These are phyloP conservation scores for Entoloma clypeatum DNA, from an alignment of 1,284 basidiomycete genomes.

Conservation along the genomic window DNA sequence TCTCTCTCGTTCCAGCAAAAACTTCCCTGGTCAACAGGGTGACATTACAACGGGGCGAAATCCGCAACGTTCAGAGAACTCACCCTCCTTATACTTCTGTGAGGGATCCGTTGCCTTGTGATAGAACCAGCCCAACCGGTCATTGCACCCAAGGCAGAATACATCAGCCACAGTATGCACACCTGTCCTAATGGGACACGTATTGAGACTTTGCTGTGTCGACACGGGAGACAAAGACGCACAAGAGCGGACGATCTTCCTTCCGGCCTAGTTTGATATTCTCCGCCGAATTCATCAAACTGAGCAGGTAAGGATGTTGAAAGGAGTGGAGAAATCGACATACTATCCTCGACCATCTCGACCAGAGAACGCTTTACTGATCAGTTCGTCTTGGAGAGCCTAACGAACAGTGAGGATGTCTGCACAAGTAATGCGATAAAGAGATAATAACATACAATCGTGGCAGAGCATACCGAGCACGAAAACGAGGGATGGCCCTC, in stretches of 20 bases:
- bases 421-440: neutral
- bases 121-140: constrained; percentile 82
- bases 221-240: constrained; percentile 19
- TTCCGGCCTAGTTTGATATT: constrained; percentile 72
- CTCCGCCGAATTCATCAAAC: constrained; percentile 73
- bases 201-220: constrained; percentile 10
- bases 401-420: constrained; percentile 25
- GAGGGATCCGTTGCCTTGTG: constrained; percentile 73
- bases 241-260: constrained; percentile 78
- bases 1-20: constrained; percentile 77
- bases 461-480: constrained; percentile 62
- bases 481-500: constrained; percentile 57
- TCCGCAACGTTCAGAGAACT: constrained; percentile 13
- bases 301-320: constrained; percentile 24
- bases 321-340: constrained; percentile 23
- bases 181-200: constrained; percentile 54
- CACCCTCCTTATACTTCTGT: constrained; percentile 89
- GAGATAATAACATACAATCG: constrained; percentile 42
- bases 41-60: constrained; percentile 3
- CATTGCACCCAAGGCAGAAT: constrained; percentile 74
- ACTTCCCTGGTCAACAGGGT: constrained; percentile 55
- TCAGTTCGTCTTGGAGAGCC: constrained; percentile 82
- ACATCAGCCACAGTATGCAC: constrained; percentile 81
- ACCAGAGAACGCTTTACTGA: constrained; percentile 83
- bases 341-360: constrained; percentile 80